Percentiles rank a stretch among this genome's conserved stretches.
phyloP scores from a whole-genome alignment of 2,329 filamentous ascomycete species.

The Fusarium penzigii region DNA sequence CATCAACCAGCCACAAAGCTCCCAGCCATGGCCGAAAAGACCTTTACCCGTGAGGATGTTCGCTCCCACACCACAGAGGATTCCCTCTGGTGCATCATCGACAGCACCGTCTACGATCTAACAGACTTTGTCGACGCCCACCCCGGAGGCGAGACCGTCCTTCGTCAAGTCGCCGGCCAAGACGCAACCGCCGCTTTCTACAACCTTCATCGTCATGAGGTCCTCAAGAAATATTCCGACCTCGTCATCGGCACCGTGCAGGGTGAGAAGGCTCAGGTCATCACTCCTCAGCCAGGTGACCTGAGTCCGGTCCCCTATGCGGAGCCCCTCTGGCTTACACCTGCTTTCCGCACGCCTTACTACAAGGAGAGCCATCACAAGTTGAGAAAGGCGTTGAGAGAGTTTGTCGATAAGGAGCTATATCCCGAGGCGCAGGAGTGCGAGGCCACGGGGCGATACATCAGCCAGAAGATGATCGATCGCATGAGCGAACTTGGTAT shows the following conservation, averaged over 20 bases:
- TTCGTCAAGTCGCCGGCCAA: conserved; percentile 76
- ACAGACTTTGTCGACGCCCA: conserved; percentile 84
- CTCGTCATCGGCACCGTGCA: conserved; percentile 75
- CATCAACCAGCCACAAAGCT: neutral
- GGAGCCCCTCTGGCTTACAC: conserved; percentile 80
- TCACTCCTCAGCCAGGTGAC: conserved; percentile 69
- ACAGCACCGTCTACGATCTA: conserved; percentile 84
- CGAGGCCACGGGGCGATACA: conserved; percentile 72
- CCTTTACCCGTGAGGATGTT: conserved; percentile 65
- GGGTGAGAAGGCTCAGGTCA: conserved; percentile 73
- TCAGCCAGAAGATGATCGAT: conserved; percentile 73
- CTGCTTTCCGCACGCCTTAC: conserved; percentile 76
- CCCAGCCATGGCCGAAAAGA: conserved; percentile 38
- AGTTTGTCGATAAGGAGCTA: conserved; percentile 72
- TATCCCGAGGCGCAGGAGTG: conserved; percentile 74
- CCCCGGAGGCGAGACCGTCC: conserved; percentile 77
- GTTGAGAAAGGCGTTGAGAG: conserved; percentile 68
- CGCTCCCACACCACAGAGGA: conserved; percentile 75
- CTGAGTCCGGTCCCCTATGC: conserved; percentile 79
- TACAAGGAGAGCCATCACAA: conserved; percentile 73
- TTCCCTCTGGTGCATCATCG: conserved; percentile 80
- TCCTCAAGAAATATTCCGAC: conserved; percentile 76
- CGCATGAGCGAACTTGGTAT: conserved; percentile 74
- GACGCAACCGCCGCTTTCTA: conserved; percentile 86
- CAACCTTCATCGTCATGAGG: conserved; percentile 89